Evolutionary conservation across 495 filamentous ascomycete species (phyloP), one percentile per base, ranked within the genome.

Genomic region (Echria macrotheca): DNA sequence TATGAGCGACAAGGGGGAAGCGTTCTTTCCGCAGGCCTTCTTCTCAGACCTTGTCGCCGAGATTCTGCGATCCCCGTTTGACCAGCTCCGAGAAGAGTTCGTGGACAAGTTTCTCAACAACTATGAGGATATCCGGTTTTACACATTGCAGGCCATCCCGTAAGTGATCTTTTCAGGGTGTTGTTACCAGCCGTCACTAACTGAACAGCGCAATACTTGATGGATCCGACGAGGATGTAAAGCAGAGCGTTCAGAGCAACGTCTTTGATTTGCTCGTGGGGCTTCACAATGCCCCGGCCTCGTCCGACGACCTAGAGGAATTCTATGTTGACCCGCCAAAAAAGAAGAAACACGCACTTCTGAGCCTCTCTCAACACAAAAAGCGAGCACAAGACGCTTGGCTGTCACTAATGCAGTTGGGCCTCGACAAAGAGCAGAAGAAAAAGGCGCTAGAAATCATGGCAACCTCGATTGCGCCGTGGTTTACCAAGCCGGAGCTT

Each of bases 61-160:
- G 0, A 52, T 96, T 19, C 49, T 96, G n/a, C 69, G 77, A 18
- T 71, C 74, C 1, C 70, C 69, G 7, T 62, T 77, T 12, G 74
- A 83, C 9, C 69, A 75, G 26, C 61, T 84, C 38, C 81, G 79
- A 38, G 64, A 80, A 22, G 84, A 87, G 44, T 96, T 91, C 54
- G 69, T 82, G 18, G 74, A 85, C 40, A 86, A 87, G 47, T 96
- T 83, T 56, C 64, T 91, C 29, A 81, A 85, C 50, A 69, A 79
- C 52, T 91, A 83, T 61, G 86, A 95, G 47, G 93, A 98, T 69
- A 74, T 96, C 48, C 69, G 89, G 49, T 95, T 82, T 61, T 85
- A 86, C 58, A 87, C 87, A 6, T 87, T 95, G 56, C 65, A 77
- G 39, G 74, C 76, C 24, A 69, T 91, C 35, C 69, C 73, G 87